Conservation (phyloP, 2,329 filamentous ascomycete genomes). For the Hirsutella minnesotensis region DNA sequence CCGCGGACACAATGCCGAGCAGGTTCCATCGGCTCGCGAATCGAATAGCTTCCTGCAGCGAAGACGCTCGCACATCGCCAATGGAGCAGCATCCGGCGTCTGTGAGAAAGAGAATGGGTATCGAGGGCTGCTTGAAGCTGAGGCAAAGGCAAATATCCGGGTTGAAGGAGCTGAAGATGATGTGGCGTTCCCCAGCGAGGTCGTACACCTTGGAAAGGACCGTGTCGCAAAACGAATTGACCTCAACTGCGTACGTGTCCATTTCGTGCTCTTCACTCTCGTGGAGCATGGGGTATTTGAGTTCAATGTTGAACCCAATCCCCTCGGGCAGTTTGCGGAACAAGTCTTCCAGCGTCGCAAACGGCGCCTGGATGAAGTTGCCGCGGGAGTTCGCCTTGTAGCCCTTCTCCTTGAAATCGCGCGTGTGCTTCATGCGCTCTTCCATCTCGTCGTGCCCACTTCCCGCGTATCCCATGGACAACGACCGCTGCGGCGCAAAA, state of each 20-base stretch:
- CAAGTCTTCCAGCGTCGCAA: constrained; percentile 88
- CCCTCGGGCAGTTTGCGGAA: constrained; percentile 72
- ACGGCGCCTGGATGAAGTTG: constrained; percentile 89
- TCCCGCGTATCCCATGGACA: constrained; percentile 41
- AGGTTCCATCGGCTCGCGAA: constrained; percentile 94
- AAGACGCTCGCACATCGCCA: constrained; percentile 81
- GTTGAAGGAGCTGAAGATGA: constrained; percentile 96
- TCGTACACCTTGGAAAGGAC: constrained; percentile 87
- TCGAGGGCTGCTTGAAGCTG: constrained; percentile 94
- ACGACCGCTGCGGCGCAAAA: constrained; percentile 34
- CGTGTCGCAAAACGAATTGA: constrained; percentile 94
- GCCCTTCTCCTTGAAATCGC: constrained; percentile 87
- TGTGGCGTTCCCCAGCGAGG: constrained; percentile 66
- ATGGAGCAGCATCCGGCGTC: constrained; percentile 75
- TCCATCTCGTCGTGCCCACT: constrained; percentile 32
- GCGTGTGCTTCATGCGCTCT: constrained; percentile 94
- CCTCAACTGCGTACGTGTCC: constrained; percentile 90
- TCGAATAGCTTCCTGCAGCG: constrained; percentile 86
- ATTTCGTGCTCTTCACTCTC: constrained; percentile 93
- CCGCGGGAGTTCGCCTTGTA: constrained; percentile 94
- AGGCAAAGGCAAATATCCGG: constrained; percentile 90
- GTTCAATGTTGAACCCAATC: constrained; percentile 95
- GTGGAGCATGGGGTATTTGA: constrained; percentile 98
- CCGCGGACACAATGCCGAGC: constrained; percentile 80
- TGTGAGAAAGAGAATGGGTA: constrained; percentile 87